Conservation (phyloP, 306 rosid species). For the Ormosia emarginata region DNA sequence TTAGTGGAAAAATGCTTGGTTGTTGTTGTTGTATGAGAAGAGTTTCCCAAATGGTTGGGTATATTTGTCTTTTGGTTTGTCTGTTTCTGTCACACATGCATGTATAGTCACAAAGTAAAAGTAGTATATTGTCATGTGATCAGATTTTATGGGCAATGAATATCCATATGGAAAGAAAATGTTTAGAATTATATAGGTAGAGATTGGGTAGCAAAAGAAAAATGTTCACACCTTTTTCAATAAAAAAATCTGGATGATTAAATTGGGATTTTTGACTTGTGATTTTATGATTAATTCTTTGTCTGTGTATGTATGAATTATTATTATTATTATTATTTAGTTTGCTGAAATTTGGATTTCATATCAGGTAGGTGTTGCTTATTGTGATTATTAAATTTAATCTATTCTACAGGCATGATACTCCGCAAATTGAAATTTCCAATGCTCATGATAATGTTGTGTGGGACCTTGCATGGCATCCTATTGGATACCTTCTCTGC, state of each 20-base stretch:
- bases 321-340: too few relatives aligned
- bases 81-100: too few relatives aligned
- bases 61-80: too few relatives aligned
- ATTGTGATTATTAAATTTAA: constrained; percentile 20
- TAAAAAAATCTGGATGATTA: background rate
- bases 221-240: background rate
- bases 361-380: constrained; percentile 1
- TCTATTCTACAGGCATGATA: constrained; percentile 72
- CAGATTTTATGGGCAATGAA: too few relatives aligned
- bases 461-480: constrained; percentile 99
- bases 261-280: background rate
- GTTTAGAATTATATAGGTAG: too few relatives aligned
- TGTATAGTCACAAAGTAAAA: too few relatives aligned
- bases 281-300: background rate
- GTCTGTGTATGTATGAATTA: background rate
- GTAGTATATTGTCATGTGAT: too few relatives aligned
- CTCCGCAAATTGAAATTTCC: constrained; percentile 87
- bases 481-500: constrained; percentile 98
- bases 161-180: too few relatives aligned
- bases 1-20: too few relatives aligned
- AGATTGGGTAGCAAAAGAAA: too few relatives aligned
- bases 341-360: background rate
- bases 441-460: constrained; percentile 91
- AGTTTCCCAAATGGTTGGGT: background rate
- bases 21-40: background rate